Evolutionary conservation across 257 asterid species (phyloP).

Genomic region (Penstemon davidsonii): DNA sequence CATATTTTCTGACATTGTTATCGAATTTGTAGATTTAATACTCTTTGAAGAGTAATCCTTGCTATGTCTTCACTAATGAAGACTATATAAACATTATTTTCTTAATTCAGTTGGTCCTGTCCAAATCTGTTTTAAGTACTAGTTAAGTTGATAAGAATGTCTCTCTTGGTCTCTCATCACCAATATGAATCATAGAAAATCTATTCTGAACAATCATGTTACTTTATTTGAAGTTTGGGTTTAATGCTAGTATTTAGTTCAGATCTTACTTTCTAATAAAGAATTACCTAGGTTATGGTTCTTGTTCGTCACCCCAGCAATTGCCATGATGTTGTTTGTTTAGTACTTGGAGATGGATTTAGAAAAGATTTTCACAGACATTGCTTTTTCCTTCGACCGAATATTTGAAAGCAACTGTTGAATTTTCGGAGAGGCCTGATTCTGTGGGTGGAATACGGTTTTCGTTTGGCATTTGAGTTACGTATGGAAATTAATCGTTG

Average conservation of each 20-base stretch:
- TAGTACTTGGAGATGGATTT: not conserved
- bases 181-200: slow-evolving; percentile 1
- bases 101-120: not conserved
- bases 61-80: no score
- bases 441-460: not conserved
- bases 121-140: slow-evolving; percentile 4
- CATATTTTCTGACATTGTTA: not conserved
- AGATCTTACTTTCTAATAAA: not conserved
- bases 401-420: not conserved
- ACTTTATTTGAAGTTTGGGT: not conserved
- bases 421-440: not conserved
- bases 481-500: not conserved
- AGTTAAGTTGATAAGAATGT: not conserved
- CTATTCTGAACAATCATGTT: not conserved
- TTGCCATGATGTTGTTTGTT: not conserved
- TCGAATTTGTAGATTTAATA: slow-evolving; percentile 6
- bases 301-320: not conserved
- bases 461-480: not conserved
- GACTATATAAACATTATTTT: not conserved
- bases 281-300: not conserved
- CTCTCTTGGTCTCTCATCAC: not conserved
- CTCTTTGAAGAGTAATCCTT: not conserved
- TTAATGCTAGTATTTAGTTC: not conserved
- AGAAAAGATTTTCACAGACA: not conserved
- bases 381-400: not conserved